Base-by-base conservation (phyloP, 2,329 filamentous ascomycete genomes). In the Lachnellula occidentalis region DNA sequence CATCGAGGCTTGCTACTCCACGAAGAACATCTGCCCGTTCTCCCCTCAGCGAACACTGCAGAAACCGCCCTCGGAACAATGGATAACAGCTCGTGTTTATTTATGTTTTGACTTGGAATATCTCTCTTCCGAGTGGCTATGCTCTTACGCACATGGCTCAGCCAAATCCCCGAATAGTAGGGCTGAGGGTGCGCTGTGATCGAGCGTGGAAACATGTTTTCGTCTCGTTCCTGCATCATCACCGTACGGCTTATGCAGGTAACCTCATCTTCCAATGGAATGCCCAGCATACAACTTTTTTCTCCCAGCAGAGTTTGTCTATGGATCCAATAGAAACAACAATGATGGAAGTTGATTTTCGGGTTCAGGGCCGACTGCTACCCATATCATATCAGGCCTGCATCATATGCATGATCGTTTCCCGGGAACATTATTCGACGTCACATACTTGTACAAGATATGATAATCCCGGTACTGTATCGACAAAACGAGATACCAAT, bases 401-500 rank as follows among this genome's bases (percentile, higher is more conserved):
- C 31, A 15, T 8, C 8, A 22, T 39, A 41, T 57, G 56, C 57
- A 56, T 57, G 59, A 58, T 58, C 55, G 51, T 34, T 53, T 34
- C 22, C 52, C 53, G 36, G 59, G 55, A 53, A 31, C 22, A 19
- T 39, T 36, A 24, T 45, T 53, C 53, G 42, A 54, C 49, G 51
- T 53, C 48, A 50, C 27, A 43, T 55, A 49, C 41, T 48, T 47
- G 7, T 1, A 27, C 21, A 37, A 51, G n/a, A 34, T 53, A 51
- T 48, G 14, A 19, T 19, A 24, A 42, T n/a, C 6, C 42, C 12
- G 22, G 27, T 22, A 46, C 15, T 15, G 45, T 54, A 52, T 48
- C 48, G 47, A 50, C 43, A 53, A 45, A 37, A 49, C 24, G 36
- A 54, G 37, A 37, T 39, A 24, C 50, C 45, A 50, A 51, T 39